phyloP scores from a whole-genome alignment of 1,139 yeast species.

The Candida neerlandica region DNA sequence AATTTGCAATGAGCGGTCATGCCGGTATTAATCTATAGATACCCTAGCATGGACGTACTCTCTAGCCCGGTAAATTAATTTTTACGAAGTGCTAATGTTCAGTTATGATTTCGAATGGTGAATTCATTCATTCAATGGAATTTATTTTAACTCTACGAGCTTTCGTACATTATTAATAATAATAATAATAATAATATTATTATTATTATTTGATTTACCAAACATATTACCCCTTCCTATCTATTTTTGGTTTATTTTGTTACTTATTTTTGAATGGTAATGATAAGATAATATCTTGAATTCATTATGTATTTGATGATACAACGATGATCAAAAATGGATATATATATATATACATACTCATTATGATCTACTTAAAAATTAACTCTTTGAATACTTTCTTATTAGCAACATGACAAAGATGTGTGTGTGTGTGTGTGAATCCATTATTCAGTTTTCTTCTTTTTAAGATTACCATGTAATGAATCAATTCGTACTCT shows the following conservation, averaged over 20 bases:
- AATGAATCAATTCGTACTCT: slow-evolving; percentile 32
- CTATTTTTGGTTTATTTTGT: neutral
- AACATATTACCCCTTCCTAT: neutral
- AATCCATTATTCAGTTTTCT: neutral
- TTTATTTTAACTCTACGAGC: slow-evolving; percentile 32
- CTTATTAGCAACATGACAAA: neutral
- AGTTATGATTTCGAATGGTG: slow-evolving; percentile 22
- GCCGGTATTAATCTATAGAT: slow-evolving; percentile 21
- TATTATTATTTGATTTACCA: no score
- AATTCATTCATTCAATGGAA: slow-evolving; percentile 19
- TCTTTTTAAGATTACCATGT: slow-evolving; percentile 24
- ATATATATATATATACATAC: no score
- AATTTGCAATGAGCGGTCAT: slow-evolving; percentile 35
- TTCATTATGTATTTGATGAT: neutral
- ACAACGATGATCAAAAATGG: no score
- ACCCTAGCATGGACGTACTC: slow-evolving; percentile 41
- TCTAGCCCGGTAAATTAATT: slow-evolving; percentile 37
- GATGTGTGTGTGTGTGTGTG: neutral
- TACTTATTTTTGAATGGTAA: neutral
- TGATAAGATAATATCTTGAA: no score
- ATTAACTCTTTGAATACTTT: neutral
- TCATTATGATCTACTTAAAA: neutral
- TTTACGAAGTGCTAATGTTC: slow-evolving; percentile 27
- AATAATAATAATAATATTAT: no score
- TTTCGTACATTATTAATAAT: slow-evolving; percentile 27